Percentiles rank a stretch among this genome's conserved stretches.
phyloP scores from a whole-genome alignment of 192 early-diverging fungal species.

The Martensiomyces pterosporus region DNA sequence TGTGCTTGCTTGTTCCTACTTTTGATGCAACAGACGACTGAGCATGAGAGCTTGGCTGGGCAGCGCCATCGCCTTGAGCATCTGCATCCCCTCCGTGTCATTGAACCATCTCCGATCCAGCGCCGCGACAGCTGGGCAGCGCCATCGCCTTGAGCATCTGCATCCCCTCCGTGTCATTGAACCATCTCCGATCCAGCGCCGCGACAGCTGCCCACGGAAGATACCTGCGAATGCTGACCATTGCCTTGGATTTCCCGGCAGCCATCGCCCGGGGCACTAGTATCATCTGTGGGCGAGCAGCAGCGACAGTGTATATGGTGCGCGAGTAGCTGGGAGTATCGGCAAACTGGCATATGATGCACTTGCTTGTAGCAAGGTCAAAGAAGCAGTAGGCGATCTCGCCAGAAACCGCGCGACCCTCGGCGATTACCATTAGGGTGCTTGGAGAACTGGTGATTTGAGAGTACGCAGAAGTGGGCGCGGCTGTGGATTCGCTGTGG shows the following conservation, averaged over 20 bases:
- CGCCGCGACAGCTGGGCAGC: constrained; percentile 9
- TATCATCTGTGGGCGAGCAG: constrained; percentile 26
- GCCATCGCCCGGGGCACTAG: constrained; percentile 36
- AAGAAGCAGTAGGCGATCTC: constrained; percentile 45
- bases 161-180: constrained; percentile 27
- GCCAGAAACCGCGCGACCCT: constrained; percentile 39
- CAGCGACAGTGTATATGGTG: constrained; percentile 36
- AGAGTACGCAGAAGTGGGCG: constrained; percentile 35
- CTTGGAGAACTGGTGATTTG: constrained; percentile 11
- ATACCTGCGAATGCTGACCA: constrained; percentile 39
- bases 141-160: constrained; percentile 14
- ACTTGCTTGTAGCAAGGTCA: constrained; percentile 23
- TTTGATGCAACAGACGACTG: constrained; percentile 16
- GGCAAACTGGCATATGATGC: constrained; percentile 38
- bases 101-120: constrained; percentile 28
- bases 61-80: constrained; percentile 15
- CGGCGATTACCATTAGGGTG: constrained; percentile 34
- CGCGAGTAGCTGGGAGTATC: constrained; percentile 45
- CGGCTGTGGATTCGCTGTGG: constrained; percentile 5
- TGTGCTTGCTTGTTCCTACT: constrained; percentile 1
- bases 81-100: constrained; percentile 20
- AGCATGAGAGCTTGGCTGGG: constrained; percentile 18
- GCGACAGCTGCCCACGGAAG: constrained; percentile 36
- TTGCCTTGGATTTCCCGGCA: constrained; percentile 40
- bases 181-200: constrained; percentile 23